Base-by-base conservation (phyloP, 2,329 filamentous ascomycete species). In the Cordyceps sp. region DNA sequence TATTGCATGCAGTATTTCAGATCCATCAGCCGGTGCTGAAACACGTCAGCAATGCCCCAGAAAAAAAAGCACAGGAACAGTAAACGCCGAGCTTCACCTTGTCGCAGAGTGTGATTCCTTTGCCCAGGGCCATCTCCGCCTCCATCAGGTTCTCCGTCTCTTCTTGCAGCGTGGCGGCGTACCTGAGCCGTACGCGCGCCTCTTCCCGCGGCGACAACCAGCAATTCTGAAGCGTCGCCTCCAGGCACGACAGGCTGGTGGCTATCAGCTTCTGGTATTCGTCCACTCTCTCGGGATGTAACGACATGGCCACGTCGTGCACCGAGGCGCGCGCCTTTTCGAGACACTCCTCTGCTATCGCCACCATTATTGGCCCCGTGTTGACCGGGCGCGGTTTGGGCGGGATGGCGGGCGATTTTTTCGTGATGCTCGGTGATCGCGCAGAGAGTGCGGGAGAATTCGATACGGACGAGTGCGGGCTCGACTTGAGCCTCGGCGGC, bases 1-100 rank as follows among this genome's bases (percentile, higher is more conserved):
- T 83, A 81, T 40, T 82, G 71, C 66, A 84, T 82, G 38, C 72
- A 73, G 51, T 84, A 84, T 48, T 82, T 84, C 25, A 85, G 53
- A 42, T 86, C 80, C 18, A 53, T 45, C 36, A 59, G 38, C 8
- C 57, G 54, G 34, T 60, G 52, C 49, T 58, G 16, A 12, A 9
- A n/a, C 6, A 16, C 29, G 35, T 43, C 18, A 41, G 35, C 14
- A n/a, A 18, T n/a, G 13, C 10, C 14, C 15, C 6, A 12, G 15
- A 20, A n/a, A n/a, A 12, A 16, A 10, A 6, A 16, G 26, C 10
- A 8, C 6, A 13, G 15, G n/a, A n/a, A n/a, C n/a, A n/a, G n/a
- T n/a, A n/a, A n/a, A n/a, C n/a, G n/a, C n/a, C n/a, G 17, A 20
- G 9, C 36, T 46, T 39, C 52, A 73, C 70, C 54, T 75, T 72